Evolutionary conservation across 306 rosid species (phyloP).

Genomic region (Cucumis sativus): DNA sequence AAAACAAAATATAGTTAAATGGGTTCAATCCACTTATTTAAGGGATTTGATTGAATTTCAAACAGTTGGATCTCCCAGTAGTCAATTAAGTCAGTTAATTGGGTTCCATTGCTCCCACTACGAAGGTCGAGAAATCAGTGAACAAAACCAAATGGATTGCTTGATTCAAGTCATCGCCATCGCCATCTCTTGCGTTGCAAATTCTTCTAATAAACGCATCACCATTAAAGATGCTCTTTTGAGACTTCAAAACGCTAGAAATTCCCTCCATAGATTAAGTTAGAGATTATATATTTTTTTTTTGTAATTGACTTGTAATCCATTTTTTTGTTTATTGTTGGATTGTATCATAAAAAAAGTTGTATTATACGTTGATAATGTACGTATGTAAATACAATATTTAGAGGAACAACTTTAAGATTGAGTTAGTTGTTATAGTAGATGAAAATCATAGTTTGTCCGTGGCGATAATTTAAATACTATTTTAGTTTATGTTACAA

Average conservation of each 20-base stretch:
- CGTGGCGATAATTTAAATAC: no score
- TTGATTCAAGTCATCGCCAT: constrained; percentile 26
- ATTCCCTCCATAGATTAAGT: constrained; percentile 14
- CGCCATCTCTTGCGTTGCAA: constrained; percentile 38
- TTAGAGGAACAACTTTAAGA: no score
- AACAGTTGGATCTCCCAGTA: constrained; percentile 30
- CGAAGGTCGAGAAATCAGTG: background rate
- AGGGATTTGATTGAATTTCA: constrained; percentile 18
- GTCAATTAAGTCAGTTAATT: constrained; percentile 6
- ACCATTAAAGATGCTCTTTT: constrained; percentile 31
- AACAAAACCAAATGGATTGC: constrained; percentile 16
- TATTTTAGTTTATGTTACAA: no score
- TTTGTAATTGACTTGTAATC: no score
- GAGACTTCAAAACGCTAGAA: constrained; percentile 28
- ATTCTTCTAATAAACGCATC: constrained; percentile 36
- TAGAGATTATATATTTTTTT: background rate
- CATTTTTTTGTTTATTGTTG: no score
- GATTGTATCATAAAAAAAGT: no score
- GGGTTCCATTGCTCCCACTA: background rate
- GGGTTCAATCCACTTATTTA: constrained; percentile 41
- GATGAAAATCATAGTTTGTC: no score
- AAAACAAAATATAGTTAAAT: constrained; percentile 28
- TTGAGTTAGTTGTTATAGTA: no score
- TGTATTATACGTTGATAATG: no score
- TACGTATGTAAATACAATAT: no score